phyloP scores from a whole-genome alignment of 2,329 filamentous ascomycete species.

The Monosporascus sp. region DNA sequence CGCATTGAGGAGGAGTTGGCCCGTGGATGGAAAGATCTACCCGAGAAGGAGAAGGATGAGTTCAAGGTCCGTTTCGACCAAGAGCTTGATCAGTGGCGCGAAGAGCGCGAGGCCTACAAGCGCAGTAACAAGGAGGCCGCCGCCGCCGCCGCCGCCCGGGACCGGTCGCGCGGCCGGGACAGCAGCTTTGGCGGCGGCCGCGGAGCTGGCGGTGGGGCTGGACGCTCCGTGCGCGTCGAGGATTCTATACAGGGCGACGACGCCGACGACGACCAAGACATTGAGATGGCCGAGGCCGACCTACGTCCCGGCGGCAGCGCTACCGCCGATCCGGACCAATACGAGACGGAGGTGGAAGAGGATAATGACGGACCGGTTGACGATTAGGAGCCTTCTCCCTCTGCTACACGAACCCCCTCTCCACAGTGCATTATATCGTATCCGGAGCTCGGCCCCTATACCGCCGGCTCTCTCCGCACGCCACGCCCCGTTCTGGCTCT shows the following conservation, averaged over 20 bases:
- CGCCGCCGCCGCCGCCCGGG: conserved; percentile 14
- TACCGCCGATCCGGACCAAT: conserved; percentile 8
- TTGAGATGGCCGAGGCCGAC: conserved; percentile 13
- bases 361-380: conserved; percentile 19
- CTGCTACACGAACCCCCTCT: not conserved
- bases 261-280: conserved; percentile 15
- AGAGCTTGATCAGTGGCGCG: conserved; percentile 34
- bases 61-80: conserved; percentile 39
- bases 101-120: conserved; percentile 35
- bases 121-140: conserved; percentile 22
- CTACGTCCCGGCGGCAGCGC: not conserved
- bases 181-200: conserved; percentile 12
- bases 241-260: conserved; percentile 19
- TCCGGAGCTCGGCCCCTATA: too few species aligned
- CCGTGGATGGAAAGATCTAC: conserved; percentile 49
- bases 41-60: conserved; percentile 42
- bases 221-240: conserved; percentile 15
- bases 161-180: conserved; percentile 21
- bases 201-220: conserved; percentile 11
- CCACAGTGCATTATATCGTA: not conserved
- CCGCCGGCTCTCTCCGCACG: too few species aligned
- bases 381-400: conserved; percentile 12
- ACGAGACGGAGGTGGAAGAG: conserved; percentile 22
- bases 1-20: conserved; percentile 50
- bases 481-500: too few species aligned